Evolutionary conservation across 768 basidiomycete species (phyloP).

Genomic region (Lepiota brunneoincarnata): DNA sequence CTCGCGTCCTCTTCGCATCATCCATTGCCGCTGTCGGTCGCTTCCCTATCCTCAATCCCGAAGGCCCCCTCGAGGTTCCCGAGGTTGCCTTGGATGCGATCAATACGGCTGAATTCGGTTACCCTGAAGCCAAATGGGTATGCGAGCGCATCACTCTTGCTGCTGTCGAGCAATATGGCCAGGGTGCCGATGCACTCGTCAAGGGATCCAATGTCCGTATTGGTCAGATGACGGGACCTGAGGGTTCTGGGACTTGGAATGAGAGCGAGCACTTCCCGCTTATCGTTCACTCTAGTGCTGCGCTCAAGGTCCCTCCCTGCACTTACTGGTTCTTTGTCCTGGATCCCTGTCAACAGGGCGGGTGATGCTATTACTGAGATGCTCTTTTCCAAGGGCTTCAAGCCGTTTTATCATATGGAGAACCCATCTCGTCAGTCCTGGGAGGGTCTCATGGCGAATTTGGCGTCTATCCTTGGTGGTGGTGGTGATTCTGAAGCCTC

Average conservation of each 20-base stretch:
- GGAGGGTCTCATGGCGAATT: conserved; percentile 24
- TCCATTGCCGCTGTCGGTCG: conserved; percentile 33
- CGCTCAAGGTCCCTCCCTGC: conserved; percentile 25
- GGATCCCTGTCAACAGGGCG: conserved; percentile 34
- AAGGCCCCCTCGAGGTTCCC: conserved; percentile 28
- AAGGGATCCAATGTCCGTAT: conserved; percentile 25
- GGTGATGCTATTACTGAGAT: conserved; percentile 27
- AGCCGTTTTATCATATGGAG: conserved; percentile 32
- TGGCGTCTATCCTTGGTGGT: conserved; percentile 23
- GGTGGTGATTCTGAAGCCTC: too few species aligned
- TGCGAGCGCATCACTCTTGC: conserved; percentile 26
- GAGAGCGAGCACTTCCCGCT: conserved; percentile 35
- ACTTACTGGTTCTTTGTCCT: conserved; percentile 31
- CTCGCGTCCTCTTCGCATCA: conserved; percentile 31
- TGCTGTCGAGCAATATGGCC: conserved; percentile 26
- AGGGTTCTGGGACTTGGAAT: conserved; percentile 35
- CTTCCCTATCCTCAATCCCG: conserved; percentile 24
- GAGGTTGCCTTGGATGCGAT: conserved; percentile 28
- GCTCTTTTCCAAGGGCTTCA: conserved; percentile 28
- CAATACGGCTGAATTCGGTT: conserved; percentile 30
- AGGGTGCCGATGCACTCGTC: conserved; percentile 1
- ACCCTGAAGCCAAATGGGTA: conserved; percentile 37
- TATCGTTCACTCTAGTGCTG: conserved; percentile 27
- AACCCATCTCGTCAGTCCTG: conserved; percentile 35
- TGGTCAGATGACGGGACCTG: conserved; percentile 35